Conservation (phyloP, 352 stramenopile species). For the Globisporangium uncinulatum region DNA sequence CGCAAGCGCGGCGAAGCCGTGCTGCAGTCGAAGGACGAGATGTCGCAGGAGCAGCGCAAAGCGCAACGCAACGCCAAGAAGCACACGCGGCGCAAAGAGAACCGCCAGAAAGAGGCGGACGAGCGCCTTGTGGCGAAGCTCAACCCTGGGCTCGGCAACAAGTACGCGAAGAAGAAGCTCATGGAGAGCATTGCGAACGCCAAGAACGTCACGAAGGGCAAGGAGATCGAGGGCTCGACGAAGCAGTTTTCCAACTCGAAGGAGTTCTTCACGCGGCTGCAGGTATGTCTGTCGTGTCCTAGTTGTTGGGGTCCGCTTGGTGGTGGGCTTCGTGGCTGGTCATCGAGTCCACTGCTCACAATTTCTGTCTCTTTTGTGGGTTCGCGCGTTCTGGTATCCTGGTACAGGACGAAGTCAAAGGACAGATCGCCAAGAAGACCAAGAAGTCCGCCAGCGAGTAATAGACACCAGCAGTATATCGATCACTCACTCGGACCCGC, state of each 20-base stretch:
- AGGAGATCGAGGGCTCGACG: conserved; percentile 71
- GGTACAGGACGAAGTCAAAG: conserved; percentile 20
- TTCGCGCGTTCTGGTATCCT: too few species aligned
- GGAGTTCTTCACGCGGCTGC: conserved; percentile 78
- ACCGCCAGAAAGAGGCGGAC: conserved; percentile 85
- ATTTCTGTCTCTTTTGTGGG: too few species aligned
- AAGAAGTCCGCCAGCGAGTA: conserved; percentile 1
- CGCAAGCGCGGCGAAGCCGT: conserved; percentile 79
- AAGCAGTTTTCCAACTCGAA: conserved; percentile 87
- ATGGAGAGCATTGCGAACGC: conserved; percentile 69
- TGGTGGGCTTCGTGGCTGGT: not conserved
- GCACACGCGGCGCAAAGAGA: conserved; percentile 85
- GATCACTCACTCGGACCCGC: too few species aligned
- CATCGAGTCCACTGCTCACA: not conserved
- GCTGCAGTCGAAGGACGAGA: conserved; percentile 80
- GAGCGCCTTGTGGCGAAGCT: conserved; percentile 92
- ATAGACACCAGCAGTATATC: not conserved
- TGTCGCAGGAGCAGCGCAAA: conserved; percentile 86
- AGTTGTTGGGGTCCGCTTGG: not conserved
- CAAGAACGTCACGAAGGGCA: conserved; percentile 84
- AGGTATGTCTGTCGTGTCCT: conserved; percentile 23
- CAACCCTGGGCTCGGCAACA: conserved; percentile 93
- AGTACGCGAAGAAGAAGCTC: conserved; percentile 94
- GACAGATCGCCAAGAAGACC: conserved; percentile 24
- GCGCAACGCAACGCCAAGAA: conserved; percentile 89